A percentile compares a stretch with the other conserved stretches of the same genome.
phyloP scores from a whole-genome alignment of 2,329 filamentous ascomycete species.

The Sporothrix variecibatus region DNA sequence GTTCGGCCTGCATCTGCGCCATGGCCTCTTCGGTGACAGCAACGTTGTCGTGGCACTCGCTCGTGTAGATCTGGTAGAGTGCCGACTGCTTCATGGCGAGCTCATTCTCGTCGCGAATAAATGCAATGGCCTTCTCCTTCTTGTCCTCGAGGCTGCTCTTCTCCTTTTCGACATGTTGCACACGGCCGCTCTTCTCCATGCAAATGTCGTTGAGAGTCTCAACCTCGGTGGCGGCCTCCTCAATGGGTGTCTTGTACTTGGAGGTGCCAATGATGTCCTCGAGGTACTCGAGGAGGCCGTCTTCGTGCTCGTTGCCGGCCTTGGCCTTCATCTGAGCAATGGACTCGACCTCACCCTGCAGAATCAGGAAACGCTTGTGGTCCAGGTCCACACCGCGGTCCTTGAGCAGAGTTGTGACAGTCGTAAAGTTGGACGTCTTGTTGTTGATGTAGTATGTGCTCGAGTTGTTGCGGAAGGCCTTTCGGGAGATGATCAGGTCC shows the following conservation, averaged over 20 bases:
- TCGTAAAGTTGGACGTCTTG: conserved; percentile 86
- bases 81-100: conserved; percentile 85
- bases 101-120: conserved; percentile 90
- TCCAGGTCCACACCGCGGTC: conserved; percentile 92
- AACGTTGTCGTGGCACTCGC: conserved; percentile 86
- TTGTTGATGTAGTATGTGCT: conserved; percentile 98
- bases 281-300: conserved; percentile 92
- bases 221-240: conserved; percentile 86
- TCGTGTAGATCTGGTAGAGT: conserved; percentile 87
- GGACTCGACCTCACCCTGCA: conserved; percentile 97
- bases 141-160: conserved; percentile 91
- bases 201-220: conserved; percentile 94
- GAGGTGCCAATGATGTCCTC: conserved; percentile 99
- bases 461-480: conserved; percentile 95
- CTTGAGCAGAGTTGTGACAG: conserved; percentile 82
- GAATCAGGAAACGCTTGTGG: conserved; percentile 95
- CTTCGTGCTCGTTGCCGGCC: conserved; percentile 90
- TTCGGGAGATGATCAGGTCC: conserved; percentile 81
- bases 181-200: conserved; percentile 89
- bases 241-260: conserved; percentile 96
- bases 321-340: conserved; percentile 99
- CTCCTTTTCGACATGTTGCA: conserved; percentile 98
- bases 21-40: conserved; percentile 87
- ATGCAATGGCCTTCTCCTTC: conserved; percentile 90
- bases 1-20: conserved; percentile 81